Conservation (phyloP, 192 early-diverging fungal genomes). For the Mortierella alpina region DNA sequence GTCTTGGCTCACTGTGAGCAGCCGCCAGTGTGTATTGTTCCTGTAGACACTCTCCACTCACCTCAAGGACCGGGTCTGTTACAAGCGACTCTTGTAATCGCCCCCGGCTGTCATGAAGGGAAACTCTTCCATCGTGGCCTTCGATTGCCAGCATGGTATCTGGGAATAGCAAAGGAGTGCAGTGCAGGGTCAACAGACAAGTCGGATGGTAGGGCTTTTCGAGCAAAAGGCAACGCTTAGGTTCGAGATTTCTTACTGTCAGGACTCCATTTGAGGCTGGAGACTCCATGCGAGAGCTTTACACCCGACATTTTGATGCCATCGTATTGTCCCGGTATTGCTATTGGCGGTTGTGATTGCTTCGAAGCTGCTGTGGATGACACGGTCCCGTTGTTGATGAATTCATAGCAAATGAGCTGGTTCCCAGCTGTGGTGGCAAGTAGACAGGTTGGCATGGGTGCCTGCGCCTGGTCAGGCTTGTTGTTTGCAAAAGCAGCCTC, state of each 20-base stretch:
- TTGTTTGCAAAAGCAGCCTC: constrained; percentile 7
- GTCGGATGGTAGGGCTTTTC: neutral
- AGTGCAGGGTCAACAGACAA: neutral
- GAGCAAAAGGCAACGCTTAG: neutral
- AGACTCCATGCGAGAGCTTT: constrained; percentile 9
- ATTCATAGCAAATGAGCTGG: constrained; percentile 35
- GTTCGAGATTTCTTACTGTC: constrained; percentile 27
- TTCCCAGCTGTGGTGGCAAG: constrained; percentile 19
- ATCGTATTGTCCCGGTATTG: constrained; percentile 30
- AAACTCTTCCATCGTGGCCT: constrained; percentile 40
- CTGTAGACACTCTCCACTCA: neutral
- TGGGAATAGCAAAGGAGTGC: neutral
- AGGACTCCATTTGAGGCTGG: constrained; percentile 47
- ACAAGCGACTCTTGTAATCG: constrained; percentile 31
- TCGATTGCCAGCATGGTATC: constrained; percentile 45
- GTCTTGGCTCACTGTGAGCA: too few relatives aligned
- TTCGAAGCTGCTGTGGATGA: neutral
- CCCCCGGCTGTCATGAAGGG: constrained; percentile 22
- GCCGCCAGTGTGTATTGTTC: neutral
- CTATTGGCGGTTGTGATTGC: constrained; percentile 15
- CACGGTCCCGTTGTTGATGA: constrained; percentile 22
- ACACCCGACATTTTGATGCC: constrained; percentile 42
- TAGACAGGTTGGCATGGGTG: constrained; percentile 15
- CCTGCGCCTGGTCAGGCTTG: neutral
- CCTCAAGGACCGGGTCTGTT: constrained; percentile 15